Base-by-base conservation (phyloP, 345 rosid species). In the Geranium brycei region DNA sequence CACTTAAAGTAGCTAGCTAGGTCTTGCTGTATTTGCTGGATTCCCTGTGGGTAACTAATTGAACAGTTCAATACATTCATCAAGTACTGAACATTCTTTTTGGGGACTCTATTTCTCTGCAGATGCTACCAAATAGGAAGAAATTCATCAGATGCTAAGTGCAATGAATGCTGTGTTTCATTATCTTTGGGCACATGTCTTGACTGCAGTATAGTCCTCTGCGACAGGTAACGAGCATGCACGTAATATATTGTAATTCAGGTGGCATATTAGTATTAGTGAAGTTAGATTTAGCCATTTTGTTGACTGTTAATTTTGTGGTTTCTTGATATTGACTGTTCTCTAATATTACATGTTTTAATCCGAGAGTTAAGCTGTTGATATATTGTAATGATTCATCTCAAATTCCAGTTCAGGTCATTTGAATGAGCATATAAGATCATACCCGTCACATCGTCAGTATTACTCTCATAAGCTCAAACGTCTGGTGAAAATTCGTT, bases 391-490 rank as follows among this genome's bases (percentile, higher is more conserved):
- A 4, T 41, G 65, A 38, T 12, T 17, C 11, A 28, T 12, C 57
- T 13, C 64, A 51, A 57, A 66, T 64, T 61, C 62, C 89, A 87
- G 90, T 73, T 79, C 85, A 76, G 93, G 90, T 59, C 93, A 87
- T 77, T 74, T 87, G 80, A 76, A 87, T 62, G 82, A 87, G 67
- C 93, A 87, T 70, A 75, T 84, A 57, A 62, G 40, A 66, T 63
- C 55, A 28, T 65, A 81, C 63, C 73, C 74, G 31, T 77, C 80
- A 19, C 93, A 87, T 72, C 73, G 66, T 59, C 78, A 64, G 58
- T 87, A 72, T 77, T 87, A 80, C 81, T 87, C 93, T 61, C 86
- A 87, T 71, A 87, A 87, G 70, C 79, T 87, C 57, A 87, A 74
- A 61, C 85, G 85, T 6, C 64, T 87, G 80, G 95, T 87, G 60